phyloP scores from a whole-genome alignment of 257 asterid genomes.

The Petrea volubilis region DNA sequence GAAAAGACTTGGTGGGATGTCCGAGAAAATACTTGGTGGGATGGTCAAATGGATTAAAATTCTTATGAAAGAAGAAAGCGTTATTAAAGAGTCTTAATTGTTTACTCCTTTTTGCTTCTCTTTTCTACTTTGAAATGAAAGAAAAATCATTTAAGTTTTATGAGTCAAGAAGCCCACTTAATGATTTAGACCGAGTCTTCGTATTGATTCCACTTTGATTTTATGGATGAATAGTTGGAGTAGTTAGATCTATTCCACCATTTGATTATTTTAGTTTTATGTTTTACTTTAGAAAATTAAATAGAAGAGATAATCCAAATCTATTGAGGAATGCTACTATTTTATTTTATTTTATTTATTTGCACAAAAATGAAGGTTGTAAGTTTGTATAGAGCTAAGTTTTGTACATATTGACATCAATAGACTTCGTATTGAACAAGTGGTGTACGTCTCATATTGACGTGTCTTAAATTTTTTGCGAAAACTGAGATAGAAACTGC shows the following conservation, averaged over 20 bases:
- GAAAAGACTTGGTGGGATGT: too few relatives aligned
- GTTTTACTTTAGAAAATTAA: background rate
- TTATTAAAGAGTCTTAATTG: background rate
- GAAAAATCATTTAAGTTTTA: background rate
- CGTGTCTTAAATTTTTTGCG: too few relatives aligned
- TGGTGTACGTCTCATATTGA: too few relatives aligned
- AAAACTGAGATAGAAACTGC: too few relatives aligned
- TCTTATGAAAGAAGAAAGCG: background rate
- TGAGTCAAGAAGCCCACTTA: slow-evolving; percentile 20
- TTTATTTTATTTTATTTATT: background rate
- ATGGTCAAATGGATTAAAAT: slow-evolving; percentile 27
- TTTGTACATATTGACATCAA: background rate
- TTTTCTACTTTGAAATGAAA: background rate
- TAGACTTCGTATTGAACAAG: background rate
- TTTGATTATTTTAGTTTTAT: background rate
- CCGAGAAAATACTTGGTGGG: too few relatives aligned
- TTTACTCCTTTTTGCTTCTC: background rate
- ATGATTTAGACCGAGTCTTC: slow-evolving; percentile 32
- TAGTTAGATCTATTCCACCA: slow-evolving; percentile 26
- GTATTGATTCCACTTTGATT: background rate
- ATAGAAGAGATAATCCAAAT: background rate
- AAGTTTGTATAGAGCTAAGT: too few relatives aligned
- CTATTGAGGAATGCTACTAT: background rate
- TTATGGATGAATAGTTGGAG: slow-evolving; percentile 29
- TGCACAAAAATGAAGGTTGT: too few relatives aligned